phyloP scores from a whole-genome alignment of 306 rosid species.

The Vigna trinervia region DNA sequence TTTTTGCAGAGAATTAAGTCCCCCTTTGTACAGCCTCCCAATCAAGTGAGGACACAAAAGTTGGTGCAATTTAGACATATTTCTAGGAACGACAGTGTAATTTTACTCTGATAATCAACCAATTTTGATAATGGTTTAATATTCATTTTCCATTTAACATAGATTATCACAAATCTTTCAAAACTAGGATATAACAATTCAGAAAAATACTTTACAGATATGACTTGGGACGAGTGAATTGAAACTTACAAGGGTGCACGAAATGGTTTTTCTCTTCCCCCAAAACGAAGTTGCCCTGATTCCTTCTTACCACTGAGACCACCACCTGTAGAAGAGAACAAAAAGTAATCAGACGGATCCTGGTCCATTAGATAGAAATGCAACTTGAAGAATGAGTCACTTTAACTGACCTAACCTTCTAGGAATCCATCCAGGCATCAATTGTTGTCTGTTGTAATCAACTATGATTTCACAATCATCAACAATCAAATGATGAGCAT shows the following conservation, averaged over 20 bases:
- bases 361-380: not conserved
- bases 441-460: conserved; percentile 83
- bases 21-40: not conserved
- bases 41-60: not conserved
- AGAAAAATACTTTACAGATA: conserved; percentile 34
- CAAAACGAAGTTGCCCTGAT: conserved; percentile 98
- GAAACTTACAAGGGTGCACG: conserved; percentile 81
- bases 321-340: conserved; percentile 63
- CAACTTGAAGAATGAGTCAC: conserved; percentile 36
- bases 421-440: conserved; percentile 98
- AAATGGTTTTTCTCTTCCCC: conserved; percentile 95
- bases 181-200: not conserved
- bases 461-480: conserved; percentile 84
- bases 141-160: conserved; percentile 16
- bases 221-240: conserved; percentile 3
- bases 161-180: conserved; percentile 2
- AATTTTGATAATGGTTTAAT: not conserved
- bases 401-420: conserved; percentile 84
- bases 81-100: not conserved
- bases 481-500: conserved; percentile 80
- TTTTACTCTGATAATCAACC: not conserved
- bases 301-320: conserved; percentile 97
- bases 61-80: not conserved
- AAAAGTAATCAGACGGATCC: conserved; percentile 32
- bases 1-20: not conserved